Base-by-base conservation (phyloP, 306 rosid genomes). In the Inga oerstediana region DNA sequence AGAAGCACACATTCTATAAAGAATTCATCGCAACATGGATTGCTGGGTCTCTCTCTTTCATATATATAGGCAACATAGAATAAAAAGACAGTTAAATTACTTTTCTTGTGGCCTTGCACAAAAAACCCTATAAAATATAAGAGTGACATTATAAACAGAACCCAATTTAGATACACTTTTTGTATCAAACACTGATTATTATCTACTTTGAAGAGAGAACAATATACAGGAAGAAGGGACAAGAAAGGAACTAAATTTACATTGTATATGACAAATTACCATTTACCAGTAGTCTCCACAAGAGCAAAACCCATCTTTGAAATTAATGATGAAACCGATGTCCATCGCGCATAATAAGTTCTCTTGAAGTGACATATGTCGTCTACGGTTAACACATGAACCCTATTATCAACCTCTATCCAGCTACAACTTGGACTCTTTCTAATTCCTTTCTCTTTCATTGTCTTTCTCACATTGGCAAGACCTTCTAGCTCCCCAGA, bases 371-470 rank as follows among this genome's bases (percentile, higher is more conserved):
- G 43, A 59, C 81, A 41, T 48, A 77, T 72, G 48, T 83, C 83
- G 65, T 83, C 85, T 76, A 76, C 86, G 19, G 86, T 86, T 82
- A 86, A 86, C 22, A 86, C 89, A n/a, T n/a, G n/a, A n/a, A n/a
- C n/a, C n/a, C n/a, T n/a, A n/a, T n/a, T n/a, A n/a, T n/a, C n/a
- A n/a, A 34, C 75, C 52, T 70, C 75, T 70, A 70, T 43, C 75
- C 75, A 70, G 7, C 75, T 70, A 70, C 75, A 70, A n/a, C 75
- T 54, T 5, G 75, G 54, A 19, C 34, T 70, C 54, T 70, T 70
- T 11, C 52, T 46, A 70, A 70, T 70, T 70, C 75, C 75, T 43
- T 43, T 70, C 34, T 70, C 75, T 70, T 43, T 70, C 75, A 70
- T 41, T 34, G n/a, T 43, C 75, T 70, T 70, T n/a, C 75, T 70